Conservation (phyloP, 2,329 filamentous ascomycete species). For the Parastagonospora nodorum region DNA sequence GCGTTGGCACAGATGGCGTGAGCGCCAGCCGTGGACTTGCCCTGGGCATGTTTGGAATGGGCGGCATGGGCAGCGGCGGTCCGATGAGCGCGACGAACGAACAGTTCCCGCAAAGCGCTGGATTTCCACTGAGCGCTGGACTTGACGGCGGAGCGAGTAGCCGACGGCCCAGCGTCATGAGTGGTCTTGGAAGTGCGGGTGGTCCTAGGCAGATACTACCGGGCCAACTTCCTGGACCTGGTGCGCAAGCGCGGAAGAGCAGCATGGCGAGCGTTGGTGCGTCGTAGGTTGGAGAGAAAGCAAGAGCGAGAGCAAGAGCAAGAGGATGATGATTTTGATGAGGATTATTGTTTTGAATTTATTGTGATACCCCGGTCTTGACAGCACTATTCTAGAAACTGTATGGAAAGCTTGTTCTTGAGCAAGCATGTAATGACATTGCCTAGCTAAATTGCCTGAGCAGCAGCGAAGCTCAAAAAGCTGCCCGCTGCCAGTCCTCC, state of each 20-base stretch:
- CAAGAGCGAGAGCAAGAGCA: not conserved
- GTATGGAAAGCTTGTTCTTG: no score
- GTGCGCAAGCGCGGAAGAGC: conserved; percentile 36
- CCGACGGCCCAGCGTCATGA: conserved; percentile 38
- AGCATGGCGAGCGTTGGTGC: conserved; percentile 35
- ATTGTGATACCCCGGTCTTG: conserved; percentile 9
- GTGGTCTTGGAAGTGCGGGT: conserved; percentile 19
- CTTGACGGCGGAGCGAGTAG: conserved; percentile 32
- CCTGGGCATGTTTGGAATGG: conserved; percentile 31
- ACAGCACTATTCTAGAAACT: no score
- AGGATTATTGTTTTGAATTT: conserved; percentile 1
- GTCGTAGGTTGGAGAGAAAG: conserved; percentile 5
- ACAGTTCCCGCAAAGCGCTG: conserved; percentile 37
- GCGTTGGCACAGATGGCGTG: conserved; percentile 28
- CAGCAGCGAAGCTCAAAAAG: conserved; percentile 74
- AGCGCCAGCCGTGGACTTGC: conserved; percentile 29
- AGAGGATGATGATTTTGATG: not conserved
- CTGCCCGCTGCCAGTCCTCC: conserved; percentile 84
- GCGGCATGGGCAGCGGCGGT: conserved; percentile 21
- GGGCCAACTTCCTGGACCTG: conserved; percentile 43
- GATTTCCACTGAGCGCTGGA: conserved; percentile 38
- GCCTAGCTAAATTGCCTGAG: not conserved
- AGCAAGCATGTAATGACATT: not conserved
- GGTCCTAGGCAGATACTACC: conserved; percentile 45
- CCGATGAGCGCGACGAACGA: conserved; percentile 36